These are phyloP conservation scores for Didymosphaeria variabile DNA, from an alignment of 2,329 filamentous ascomycete species.

Conservation along the genomic window DNA sequence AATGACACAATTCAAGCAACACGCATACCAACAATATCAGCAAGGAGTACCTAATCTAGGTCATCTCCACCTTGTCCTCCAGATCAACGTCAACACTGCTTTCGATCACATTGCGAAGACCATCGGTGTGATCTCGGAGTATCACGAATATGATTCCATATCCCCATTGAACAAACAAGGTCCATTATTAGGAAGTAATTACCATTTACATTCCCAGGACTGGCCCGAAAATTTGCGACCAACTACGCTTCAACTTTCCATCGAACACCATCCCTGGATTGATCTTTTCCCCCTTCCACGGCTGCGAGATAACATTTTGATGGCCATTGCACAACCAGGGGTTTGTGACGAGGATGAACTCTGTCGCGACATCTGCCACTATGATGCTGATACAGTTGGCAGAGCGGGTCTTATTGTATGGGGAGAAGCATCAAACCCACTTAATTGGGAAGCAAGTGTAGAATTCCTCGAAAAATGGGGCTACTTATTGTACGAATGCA, in stretches of 20 bases:
- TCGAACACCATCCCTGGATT: constrained; percentile 54
- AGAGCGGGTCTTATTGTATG: constrained; percentile 55
- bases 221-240: constrained; percentile 35
- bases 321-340: constrained; percentile 45
- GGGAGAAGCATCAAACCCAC: constrained; percentile 57
- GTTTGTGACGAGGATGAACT: constrained; percentile 34
- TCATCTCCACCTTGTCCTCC: constrained; percentile 25
- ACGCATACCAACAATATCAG: constrained; percentile 29
- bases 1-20: constrained; percentile 27
- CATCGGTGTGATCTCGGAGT: constrained; percentile 19
- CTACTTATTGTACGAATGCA: constrained; percentile 50
- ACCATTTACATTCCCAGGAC: background rate
- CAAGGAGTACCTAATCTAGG: constrained; percentile 22
- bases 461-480: constrained; percentile 59
- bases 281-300: constrained; percentile 50
- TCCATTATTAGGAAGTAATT: background rate
- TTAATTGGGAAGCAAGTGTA: constrained; percentile 59
- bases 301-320: constrained; percentile 51
- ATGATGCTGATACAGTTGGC: constrained; percentile 10
- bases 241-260: constrained; percentile 49
- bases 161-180: constrained; percentile 27
- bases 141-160: constrained; percentile 23
- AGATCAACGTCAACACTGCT: constrained; percentile 24
- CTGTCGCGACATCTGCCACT: constrained; percentile 27
- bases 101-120: constrained; percentile 22